These are phyloP conservation scores for Rhizopogon sp. DNA, from an alignment of 768 basidiomycete genomes.

Conservation along the genomic window DNA sequence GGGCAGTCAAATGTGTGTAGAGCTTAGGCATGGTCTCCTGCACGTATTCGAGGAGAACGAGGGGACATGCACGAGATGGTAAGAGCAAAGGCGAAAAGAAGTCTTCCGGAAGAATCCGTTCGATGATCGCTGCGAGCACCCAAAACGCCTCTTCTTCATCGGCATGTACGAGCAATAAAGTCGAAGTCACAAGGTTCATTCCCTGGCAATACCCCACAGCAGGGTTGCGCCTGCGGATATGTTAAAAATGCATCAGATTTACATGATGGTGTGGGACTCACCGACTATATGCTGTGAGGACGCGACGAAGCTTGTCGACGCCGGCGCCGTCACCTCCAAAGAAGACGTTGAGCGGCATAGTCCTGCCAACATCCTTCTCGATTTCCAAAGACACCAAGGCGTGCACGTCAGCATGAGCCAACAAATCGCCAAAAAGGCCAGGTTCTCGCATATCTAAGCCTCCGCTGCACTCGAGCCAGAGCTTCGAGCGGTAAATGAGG, in stretches of 20 bases:
- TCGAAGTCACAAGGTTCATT: slow-evolving; percentile 95
- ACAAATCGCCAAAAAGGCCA: slow-evolving; percentile 80
- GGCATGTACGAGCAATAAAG: slow-evolving; percentile 85
- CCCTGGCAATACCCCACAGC: slow-evolving; percentile 93
- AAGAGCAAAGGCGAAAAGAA: slow-evolving; percentile 93
- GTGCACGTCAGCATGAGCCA: slow-evolving; percentile 45
- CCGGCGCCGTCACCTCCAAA: slow-evolving; percentile 97
- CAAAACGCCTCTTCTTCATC: slow-evolving; percentile 98
- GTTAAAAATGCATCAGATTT: neutral
- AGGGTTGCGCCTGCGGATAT: slow-evolving; percentile 68
- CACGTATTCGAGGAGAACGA: slow-evolving; percentile 86
- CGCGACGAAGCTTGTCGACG: slow-evolving; percentile 84
- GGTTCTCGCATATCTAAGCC: slow-evolving; percentile 91
- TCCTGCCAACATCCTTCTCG: slow-evolving; percentile 91
- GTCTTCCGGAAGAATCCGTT: slow-evolving; percentile 82
- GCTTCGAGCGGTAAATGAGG: slow-evolving; percentile 77
- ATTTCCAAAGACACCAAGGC: slow-evolving; percentile 70
- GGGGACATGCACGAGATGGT: slow-evolving; percentile 90
- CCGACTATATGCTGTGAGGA: slow-evolving; percentile 91
- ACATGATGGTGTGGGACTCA: slow-evolving; percentile 29
- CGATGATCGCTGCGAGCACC: slow-evolving; percentile 86
- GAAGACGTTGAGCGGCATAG: slow-evolving; percentile 93
- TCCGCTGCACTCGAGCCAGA: slow-evolving; percentile 93
- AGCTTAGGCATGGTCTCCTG: slow-evolving; percentile 73
- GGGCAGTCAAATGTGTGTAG: slow-evolving; percentile 64